Evolutionary conservation across 352 stramenopile genomes (phyloP).

Genomic region (Pythium monospermum): DNA sequence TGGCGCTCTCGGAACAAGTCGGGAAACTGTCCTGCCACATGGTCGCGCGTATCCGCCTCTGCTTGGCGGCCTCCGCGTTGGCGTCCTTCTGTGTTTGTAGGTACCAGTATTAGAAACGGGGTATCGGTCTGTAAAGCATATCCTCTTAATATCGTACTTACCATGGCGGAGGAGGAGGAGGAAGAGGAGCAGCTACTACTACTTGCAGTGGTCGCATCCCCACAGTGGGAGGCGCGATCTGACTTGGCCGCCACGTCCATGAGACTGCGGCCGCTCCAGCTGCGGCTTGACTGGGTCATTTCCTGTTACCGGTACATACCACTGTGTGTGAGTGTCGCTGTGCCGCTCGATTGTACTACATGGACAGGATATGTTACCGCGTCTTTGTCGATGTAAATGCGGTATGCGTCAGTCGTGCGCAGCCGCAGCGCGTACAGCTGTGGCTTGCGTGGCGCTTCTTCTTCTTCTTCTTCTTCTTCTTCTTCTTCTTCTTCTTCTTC

Average conservation of each 20-base stretch:
- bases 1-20: conserved; percentile 62
- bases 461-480: too few species aligned
- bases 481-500: conserved; percentile 47
- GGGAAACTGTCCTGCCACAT: conserved; percentile 82
- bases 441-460: too few species aligned
- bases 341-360: too few species aligned
- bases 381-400: conserved; percentile 84
- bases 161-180: conserved; percentile 1
- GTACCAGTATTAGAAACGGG: too few species aligned
- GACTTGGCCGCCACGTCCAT: too few species aligned
- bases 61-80: conserved; percentile 32
- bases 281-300: conserved; percentile 17
- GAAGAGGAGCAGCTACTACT: too few species aligned
- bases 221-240: too few species aligned
- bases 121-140: too few species aligned
- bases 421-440: conserved; percentile 53
- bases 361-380: conserved; percentile 18
- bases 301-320: conserved; percentile 7
- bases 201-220: too few species aligned
- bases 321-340: too few species aligned
- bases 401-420: conserved; percentile 65
- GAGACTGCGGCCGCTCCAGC: conserved; percentile 18
- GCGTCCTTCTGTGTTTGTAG: conserved; percentile 26
- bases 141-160: neutral
- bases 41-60: conserved; percentile 54